Evolutionary conservation across 306 rosid species (phyloP), one percentile per base, ranked within the genome.

Genomic region (Glycine latifolia): DNA sequence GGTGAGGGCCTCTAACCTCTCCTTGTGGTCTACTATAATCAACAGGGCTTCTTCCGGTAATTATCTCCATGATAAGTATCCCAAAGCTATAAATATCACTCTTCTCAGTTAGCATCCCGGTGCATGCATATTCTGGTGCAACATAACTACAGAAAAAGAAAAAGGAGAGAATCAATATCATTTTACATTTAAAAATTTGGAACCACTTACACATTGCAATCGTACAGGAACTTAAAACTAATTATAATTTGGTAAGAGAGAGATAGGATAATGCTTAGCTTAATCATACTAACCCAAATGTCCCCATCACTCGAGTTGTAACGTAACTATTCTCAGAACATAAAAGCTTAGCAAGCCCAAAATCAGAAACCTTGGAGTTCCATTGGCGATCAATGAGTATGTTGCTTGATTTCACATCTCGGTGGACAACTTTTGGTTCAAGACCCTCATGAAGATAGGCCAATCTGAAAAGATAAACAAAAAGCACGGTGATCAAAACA

Each of bases 371-470:
- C 83, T 93, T 95, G 61, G 99, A 78, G 81, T 93, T 86, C 99
- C 99, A 95, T 65, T 90, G 99, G 68, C 91, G 93, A 91, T 93
- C 98, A 14, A 95, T 33, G 59, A 95, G 92, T 75, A 95, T 93
- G 89, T 95, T 95, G 82, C 98, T 91, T 15, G 98, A 90, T 85
- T 95, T 95, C 73, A 95, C 97, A 46, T 95, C 98, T 44, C 97
- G 93, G 81, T 95, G 99, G 49, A 95, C 97, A 81, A 93, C 98
- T 88, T 93, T 95, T 2, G 98, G 98, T 82, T 95, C 98, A 15
- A 95, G 97, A 82, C 98, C 99, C 81, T 95, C 99, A 7, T 95
- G 99, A 86, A 95, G 99, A 87, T 95, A 95, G 39, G 99, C 97
- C 91, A 95, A 84, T 66, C 99, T 95, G 88, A 39, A 76, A 84